phyloP scores from a whole-genome alignment of 108 stramenopile species.

The Heterococcus sp. region DNA sequence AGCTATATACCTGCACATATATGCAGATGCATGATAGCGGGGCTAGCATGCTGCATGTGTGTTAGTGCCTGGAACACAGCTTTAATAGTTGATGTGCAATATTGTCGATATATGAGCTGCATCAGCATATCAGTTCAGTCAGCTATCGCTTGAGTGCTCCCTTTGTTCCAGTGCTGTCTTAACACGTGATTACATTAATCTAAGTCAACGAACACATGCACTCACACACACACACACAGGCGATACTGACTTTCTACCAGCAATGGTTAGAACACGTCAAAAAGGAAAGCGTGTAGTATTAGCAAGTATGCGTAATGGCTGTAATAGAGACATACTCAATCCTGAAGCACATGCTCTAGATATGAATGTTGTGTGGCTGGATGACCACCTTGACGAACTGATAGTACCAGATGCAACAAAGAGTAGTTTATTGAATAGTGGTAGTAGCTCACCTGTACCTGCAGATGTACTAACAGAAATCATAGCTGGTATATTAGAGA shows the following conservation, averaged over 20 bases:
- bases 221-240: too few species aligned
- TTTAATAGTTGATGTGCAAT: background rate
- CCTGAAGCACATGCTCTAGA: slow-evolving; percentile 23
- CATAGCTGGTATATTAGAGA: slow-evolving; percentile 7
- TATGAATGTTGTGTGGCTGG: slow-evolving; percentile 20
- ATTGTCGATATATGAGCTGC: too few species aligned
- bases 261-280: slow-evolving; percentile 32
- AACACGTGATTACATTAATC: background rate
- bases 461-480: slow-evolving; percentile 7
- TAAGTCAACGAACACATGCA: too few species aligned
- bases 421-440: background rate
- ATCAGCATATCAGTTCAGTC: too few species aligned
- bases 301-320: slow-evolving; percentile 36
- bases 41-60: background rate
- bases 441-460: background rate
- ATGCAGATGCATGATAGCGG: background rate
- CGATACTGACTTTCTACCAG: slow-evolving; percentile 47
- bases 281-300: slow-evolving; percentile 37
- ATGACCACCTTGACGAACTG: slow-evolving; percentile 21
- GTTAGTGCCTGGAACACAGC: background rate
- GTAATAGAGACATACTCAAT: slow-evolving; percentile 24
- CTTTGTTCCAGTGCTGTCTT: too few species aligned
- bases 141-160: too few species aligned
- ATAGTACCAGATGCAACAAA: background rate
- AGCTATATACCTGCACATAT: background rate